Percentiles rank a stretch among this genome's conserved stretches.
These are phyloP conservation scores for Venturia carpophila DNA, from an alignment of 2,329 filamentous ascomycete genomes.

Conservation along the genomic window DNA sequence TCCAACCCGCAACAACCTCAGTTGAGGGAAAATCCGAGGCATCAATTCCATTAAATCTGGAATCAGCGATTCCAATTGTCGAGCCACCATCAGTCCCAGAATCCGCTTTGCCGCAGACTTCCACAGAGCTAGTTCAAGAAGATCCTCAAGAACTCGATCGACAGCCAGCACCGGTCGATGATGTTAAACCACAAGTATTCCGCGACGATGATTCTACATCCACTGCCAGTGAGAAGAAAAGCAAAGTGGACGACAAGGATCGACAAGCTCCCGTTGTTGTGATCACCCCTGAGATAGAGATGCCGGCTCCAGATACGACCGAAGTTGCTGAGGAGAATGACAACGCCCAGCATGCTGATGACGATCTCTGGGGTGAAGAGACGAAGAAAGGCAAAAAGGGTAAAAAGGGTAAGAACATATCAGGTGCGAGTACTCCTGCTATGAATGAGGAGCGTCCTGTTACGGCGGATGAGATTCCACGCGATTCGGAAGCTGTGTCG, in stretches of 20 bases:
- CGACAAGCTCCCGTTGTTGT: background rate
- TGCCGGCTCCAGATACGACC: background rate
- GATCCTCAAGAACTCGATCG: background rate
- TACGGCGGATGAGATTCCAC: background rate
- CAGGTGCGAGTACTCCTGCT: background rate
- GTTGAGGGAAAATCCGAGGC: background rate
- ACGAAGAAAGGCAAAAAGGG: constrained; percentile 16
- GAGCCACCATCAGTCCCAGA: background rate
- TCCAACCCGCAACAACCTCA: background rate
- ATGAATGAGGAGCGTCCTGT: background rate
- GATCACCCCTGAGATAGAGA: background rate
- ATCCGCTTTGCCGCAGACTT: background rate
- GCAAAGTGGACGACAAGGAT: constrained; percentile 1
- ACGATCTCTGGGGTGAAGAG: background rate
- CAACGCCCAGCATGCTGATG: background rate
- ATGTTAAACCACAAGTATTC: background rate
- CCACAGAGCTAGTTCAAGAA: background rate
- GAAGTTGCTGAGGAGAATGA: background rate
- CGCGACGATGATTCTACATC: background rate
- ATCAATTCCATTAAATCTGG: background rate
- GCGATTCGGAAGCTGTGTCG: background rate
- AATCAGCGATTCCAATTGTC: background rate
- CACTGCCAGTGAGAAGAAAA: background rate
- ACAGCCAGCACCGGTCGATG: background rate
- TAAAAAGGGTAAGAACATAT: constrained; percentile 14